phyloP scores from a whole-genome alignment of 257 asterid genomes.

The Solanum pimpinellifolium region DNA sequence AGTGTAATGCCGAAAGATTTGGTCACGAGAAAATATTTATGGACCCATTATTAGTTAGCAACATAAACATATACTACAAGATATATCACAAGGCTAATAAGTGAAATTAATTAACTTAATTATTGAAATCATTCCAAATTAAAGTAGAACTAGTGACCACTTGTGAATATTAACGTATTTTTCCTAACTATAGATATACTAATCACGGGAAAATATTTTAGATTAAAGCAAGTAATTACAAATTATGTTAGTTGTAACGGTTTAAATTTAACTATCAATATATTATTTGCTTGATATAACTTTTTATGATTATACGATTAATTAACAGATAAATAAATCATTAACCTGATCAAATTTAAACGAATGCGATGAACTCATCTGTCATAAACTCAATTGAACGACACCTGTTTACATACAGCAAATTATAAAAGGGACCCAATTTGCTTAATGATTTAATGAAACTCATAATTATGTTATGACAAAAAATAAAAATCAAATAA shows the following conservation, averaged over 20 bases:
- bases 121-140: background rate
- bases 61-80: background rate
- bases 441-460: background rate
- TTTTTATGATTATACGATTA: fast-evolving
- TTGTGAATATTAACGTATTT: background rate
- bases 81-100: background rate
- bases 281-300: background rate
- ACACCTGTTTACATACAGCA: background rate
- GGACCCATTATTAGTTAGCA: background rate
- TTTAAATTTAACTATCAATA: background rate
- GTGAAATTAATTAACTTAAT: background rate
- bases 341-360: no score
- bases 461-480: background rate
- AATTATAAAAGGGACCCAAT: background rate
- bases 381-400: background rate
- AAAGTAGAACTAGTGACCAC: background rate
- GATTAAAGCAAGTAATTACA: background rate
- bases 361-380: no score
- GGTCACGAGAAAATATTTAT: background rate
- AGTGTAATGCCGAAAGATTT: background rate
- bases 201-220: background rate
- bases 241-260: background rate
- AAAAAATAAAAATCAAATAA: background rate
- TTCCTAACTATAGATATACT: background rate
- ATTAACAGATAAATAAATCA: no score